Evolutionary conservation across 257 asterid genomes (phyloP).

Genomic region (Salvia miltiorrhiza): DNA sequence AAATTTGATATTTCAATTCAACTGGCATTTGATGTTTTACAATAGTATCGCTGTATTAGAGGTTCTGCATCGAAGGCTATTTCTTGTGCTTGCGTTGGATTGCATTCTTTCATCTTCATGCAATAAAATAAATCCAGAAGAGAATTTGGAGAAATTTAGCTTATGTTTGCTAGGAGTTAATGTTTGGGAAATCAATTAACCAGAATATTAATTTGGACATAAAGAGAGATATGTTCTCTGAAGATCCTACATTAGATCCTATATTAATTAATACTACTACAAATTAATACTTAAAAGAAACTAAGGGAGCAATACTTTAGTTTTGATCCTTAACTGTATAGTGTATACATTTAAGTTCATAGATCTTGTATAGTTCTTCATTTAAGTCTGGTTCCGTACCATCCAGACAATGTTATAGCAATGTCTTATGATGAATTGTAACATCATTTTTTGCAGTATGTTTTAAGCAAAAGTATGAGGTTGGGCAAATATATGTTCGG

Average conservation of each 20-base stretch:
- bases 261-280: not conserved
- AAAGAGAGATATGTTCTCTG: not conserved
- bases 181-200: not conserved
- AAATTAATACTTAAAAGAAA: not conserved
- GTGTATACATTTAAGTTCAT: not conserved
- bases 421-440: slow-evolving; percentile 8
- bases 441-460: slow-evolving; percentile 47
- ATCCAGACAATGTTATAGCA: not conserved
- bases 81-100: not conserved
- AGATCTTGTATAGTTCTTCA: not conserved
- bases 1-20: not conserved
- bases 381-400: not conserved
- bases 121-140: not conserved
- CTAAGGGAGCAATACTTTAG: not conserved
- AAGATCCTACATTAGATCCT: not conserved
- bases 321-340: not conserved
- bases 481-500: slow-evolving; percentile 76
- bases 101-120: not conserved
- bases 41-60: not conserved
- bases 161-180: not conserved
- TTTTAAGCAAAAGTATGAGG: slow-evolving; percentile 53
- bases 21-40: not conserved
- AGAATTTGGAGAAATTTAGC: not conserved
- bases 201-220: too few relatives aligned
- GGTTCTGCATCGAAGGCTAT: not conserved